Evolutionary conservation across 2,329 filamentous ascomycete genomes (phyloP), one percentile per base, ranked within the genome.

Genomic region (Aspergillus japonicus): DNA sequence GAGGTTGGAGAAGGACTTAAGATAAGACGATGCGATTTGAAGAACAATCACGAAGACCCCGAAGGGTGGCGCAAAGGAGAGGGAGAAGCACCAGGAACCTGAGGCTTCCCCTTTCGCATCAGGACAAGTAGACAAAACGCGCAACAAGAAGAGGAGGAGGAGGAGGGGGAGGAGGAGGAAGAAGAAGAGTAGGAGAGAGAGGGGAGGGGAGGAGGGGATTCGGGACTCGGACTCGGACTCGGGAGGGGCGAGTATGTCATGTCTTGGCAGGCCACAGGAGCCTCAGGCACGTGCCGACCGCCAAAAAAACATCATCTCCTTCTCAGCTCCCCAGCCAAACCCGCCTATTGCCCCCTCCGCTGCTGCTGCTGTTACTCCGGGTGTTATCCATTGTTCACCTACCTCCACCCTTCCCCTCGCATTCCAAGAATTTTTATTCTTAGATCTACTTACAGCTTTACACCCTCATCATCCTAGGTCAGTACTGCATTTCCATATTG

Each of bases 251-350:
- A 64, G 63, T 66, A 69, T 67, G 65, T 67, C 44, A 44, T 55
- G 50, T 59, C 65, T 66, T 68, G 65, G 66, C 66, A 50, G 48
- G 47, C 16, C 16, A 4, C 11, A 2, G 50, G 61, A 66, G 66
- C 65, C 66, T 66, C 68, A 68, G 68, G 68, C 66, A 69, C 62
- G 64, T 68, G 64, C 63, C 51, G 51, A 47, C 57, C 60, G 52
- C 66, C 61, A 65, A 67, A 68, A 69, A 69, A 69, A 68, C 68
- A 69, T 68, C 68, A 69, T 69, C 60, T 65, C 56, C 61, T 29
- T 62, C 54, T 61, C 68, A 66, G 66, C 64, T 67, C 33, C 33
- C 33, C 59, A 62, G 62, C 56, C 33, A 35, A 66, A 63, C 58
- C 62, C 48, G 60, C 57, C 24, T 26, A 47, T 54, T 65, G 62